Evolutionary conservation across 805 yeast genomes (phyloP).

Genomic region (Kodamaea hsintzibuensis): DNA sequence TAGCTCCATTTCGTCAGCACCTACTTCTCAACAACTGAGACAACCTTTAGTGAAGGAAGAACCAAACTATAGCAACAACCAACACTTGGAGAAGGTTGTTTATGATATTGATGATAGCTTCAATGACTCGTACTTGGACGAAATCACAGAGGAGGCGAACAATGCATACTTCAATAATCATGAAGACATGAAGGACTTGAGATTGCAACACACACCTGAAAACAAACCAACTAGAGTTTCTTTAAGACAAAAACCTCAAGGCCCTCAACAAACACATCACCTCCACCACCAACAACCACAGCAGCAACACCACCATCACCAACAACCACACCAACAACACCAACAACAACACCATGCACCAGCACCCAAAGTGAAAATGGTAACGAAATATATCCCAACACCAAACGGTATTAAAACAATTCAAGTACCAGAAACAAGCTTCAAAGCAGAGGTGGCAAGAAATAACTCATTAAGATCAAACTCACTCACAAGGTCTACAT

Average conservation of each 20-base stretch:
- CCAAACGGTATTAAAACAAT: slow-evolving; percentile 67
- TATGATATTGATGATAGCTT: slow-evolving; percentile 32
- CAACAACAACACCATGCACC: background rate
- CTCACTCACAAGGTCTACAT: slow-evolving; percentile 10
- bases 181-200: slow-evolving; percentile 36
- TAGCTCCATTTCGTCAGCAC: slow-evolving; percentile 7
- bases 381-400: slow-evolving; percentile 72
- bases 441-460: slow-evolving; percentile 39
- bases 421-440: slow-evolving; percentile 60
- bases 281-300: background rate
- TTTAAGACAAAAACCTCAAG: slow-evolving; percentile 4
- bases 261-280: background rate
- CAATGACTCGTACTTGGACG: slow-evolving; percentile 33
- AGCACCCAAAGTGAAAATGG: slow-evolving; percentile 36
- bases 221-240: background rate
- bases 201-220: slow-evolving; percentile 22
- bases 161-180: slow-evolving; percentile 29
- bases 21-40: slow-evolving; percentile 7
- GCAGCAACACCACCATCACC: slow-evolving; percentile 8
- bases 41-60: slow-evolving; percentile 10
- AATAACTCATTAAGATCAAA: slow-evolving; percentile 40
- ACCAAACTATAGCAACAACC: slow-evolving; percentile 5
- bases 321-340: background rate
- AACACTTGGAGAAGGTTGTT: slow-evolving; percentile 4
- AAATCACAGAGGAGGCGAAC: slow-evolving; percentile 27